Conservation (phyloP, 1,284 basidiomycete genomes). For the Irpex lacteus region DNA sequence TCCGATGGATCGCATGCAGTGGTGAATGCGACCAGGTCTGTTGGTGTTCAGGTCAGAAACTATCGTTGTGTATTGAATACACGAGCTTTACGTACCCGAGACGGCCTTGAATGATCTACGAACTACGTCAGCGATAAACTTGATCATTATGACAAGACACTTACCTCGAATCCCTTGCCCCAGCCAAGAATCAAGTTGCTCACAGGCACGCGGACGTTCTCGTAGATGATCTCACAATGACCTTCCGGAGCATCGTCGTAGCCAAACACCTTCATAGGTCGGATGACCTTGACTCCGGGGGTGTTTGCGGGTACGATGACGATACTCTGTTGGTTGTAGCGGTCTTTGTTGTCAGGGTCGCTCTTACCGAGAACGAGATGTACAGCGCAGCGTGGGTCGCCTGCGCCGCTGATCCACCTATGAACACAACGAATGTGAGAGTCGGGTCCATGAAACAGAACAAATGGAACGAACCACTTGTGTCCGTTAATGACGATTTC, state of each 20-base stretch:
- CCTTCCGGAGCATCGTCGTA: slow-evolving; percentile 96
- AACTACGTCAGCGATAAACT: not conserved
- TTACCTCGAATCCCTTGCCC: slow-evolving; percentile 89
- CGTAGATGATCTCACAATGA: slow-evolving; percentile 93
- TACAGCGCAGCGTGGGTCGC: slow-evolving; percentile 86
- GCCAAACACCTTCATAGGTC: slow-evolving; percentile 91
- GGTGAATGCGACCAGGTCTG: slow-evolving; percentile 89
- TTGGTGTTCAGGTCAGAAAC: not conserved
- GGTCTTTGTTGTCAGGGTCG: slow-evolving; percentile 69
- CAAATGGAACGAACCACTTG: slow-evolving; percentile 69
- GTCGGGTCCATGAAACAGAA: not conserved
- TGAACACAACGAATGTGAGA: not conserved
- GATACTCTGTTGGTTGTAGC: slow-evolving; percentile 87
- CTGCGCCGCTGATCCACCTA: slow-evolving; percentile 97
- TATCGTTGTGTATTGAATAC: not conserved
- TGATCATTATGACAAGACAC: not conserved
- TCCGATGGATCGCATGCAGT: slow-evolving; percentile 98
- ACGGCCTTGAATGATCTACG: slow-evolving; percentile 94
- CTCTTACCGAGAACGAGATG: slow-evolving; percentile 96
- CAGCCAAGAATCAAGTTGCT: slow-evolving; percentile 87
- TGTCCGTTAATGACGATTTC: slow-evolving; percentile 95
- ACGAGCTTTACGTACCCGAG: slow-evolving; percentile 63
- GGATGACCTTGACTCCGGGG: slow-evolving; percentile 85
- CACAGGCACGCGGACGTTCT: slow-evolving; percentile 88
- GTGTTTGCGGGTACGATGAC: slow-evolving; percentile 89